These are phyloP conservation scores for Trichosporon faecale DNA, from an alignment of 1,284 basidiomycete species.

Conservation along the genomic window DNA sequence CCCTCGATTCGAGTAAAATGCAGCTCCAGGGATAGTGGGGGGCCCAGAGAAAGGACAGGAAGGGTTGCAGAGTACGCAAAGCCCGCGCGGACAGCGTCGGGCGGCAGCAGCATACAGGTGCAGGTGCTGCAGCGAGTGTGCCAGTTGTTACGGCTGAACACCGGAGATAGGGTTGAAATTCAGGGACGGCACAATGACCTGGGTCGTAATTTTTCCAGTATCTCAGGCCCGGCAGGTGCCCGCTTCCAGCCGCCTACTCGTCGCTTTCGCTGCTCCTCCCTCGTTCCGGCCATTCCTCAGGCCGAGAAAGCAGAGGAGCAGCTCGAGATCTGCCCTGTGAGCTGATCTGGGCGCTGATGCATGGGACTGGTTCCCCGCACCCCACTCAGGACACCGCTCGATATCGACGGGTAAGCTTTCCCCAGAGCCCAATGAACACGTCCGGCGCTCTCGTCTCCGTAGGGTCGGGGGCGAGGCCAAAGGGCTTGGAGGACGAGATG, in stretches of 20 bases:
- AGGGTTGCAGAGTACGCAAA: background rate
- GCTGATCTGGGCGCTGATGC: background rate
- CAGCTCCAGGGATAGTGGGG: background rate
- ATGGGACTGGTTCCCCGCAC: slow-evolving; percentile 5
- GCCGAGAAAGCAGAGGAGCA: background rate
- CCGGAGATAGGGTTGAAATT: slow-evolving; percentile 4
- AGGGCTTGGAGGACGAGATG: background rate
- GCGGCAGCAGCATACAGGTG: background rate
- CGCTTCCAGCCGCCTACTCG: background rate
- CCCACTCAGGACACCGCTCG: background rate
- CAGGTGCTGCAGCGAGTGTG: background rate
- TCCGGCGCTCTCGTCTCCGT: background rate
- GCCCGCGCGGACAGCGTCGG: slow-evolving; percentile 5
- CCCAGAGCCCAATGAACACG: slow-evolving; percentile 6
- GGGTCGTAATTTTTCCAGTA: slow-evolving; percentile 4
- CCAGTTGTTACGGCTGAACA: background rate
- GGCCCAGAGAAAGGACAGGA: background rate
- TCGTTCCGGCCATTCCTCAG: background rate
- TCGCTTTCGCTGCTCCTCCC: background rate
- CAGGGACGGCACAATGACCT: background rate
- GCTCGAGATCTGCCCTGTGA: background rate
- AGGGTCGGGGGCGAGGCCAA: background rate
- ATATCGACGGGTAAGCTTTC: background rate
- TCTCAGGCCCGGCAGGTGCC: background rate
- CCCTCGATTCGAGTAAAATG: background rate